Percentiles rank a stretch among this genome's conserved stretches.
Evolutionary conservation across 306 rosid genomes (phyloP).

Genomic region (Castanea sativa): DNA sequence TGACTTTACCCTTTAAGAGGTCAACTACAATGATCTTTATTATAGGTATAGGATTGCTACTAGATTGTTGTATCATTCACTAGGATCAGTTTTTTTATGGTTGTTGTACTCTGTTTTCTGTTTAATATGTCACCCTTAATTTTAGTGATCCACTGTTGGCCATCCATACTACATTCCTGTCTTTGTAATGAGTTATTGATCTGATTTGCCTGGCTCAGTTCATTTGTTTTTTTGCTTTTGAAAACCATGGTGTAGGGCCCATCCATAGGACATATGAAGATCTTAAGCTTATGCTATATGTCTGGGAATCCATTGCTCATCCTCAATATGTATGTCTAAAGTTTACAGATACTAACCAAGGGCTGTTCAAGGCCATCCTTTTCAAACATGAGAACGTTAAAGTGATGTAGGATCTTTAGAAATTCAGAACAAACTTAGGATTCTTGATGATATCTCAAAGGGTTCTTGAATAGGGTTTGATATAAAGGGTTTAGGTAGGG

Average conservation of each 20-base stretch:
- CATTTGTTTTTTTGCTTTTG: neutral
- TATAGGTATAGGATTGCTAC: too few species aligned
- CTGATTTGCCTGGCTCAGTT: neutral
- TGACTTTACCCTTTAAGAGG: too few species aligned
- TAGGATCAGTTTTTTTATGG: too few species aligned
- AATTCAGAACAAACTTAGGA: too few species aligned
- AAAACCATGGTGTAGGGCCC: neutral
- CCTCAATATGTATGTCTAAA: neutral
- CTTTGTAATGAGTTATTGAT: neutral
- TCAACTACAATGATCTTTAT: too few species aligned
- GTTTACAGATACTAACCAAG: neutral
- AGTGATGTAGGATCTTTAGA: neutral
- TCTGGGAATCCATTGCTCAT: neutral
- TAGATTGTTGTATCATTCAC: too few species aligned
- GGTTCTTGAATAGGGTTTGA: too few species aligned
- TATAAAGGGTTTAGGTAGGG: too few species aligned
- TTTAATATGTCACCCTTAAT: too few species aligned
- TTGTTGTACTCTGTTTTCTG: too few species aligned
- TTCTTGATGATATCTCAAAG: too few species aligned
- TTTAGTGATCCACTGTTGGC: neutral
- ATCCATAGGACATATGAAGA: neutral
- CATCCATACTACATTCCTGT: neutral
- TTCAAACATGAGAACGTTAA: neutral
- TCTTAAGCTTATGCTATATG: neutral
- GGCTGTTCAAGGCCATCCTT: neutral